phyloP scores from a whole-genome alignment of 805 yeast species.

The Ogataea corticis region DNA sequence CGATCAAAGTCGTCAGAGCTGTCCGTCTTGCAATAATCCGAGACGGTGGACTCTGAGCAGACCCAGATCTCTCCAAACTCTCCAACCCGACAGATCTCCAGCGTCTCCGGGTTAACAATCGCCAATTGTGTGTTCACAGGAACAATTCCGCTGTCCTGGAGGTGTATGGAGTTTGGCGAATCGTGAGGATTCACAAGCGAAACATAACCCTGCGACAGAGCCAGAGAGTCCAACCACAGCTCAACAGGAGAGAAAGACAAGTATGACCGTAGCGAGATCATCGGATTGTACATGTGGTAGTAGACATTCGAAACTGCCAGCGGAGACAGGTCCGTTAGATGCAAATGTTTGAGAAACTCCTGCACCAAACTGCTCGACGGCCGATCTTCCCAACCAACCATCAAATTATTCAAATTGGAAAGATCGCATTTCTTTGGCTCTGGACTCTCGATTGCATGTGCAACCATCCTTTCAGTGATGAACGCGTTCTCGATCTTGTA shows the following conservation, averaged over 20 bases:
- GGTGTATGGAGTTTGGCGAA: slow-evolving; percentile 64
- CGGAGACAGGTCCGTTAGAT: slow-evolving; percentile 61
- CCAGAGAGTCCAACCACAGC: slow-evolving; percentile 81
- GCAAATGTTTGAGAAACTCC: slow-evolving; percentile 60
- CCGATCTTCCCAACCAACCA: slow-evolving; percentile 77
- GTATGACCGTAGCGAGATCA: slow-evolving; percentile 82
- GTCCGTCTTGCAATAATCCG: slow-evolving; percentile 43
- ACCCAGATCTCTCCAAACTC: slow-evolving; percentile 99
- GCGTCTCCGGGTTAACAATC: slow-evolving; percentile 92
- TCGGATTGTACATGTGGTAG: slow-evolving; percentile 77
- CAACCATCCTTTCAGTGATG: slow-evolving; percentile 80
- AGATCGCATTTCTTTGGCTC: slow-evolving; percentile 60
- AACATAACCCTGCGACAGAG: slow-evolving; percentile 86
- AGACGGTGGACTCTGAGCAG: slow-evolving; percentile 79
- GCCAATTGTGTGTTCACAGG: slow-evolving; percentile 93
- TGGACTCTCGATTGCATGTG: slow-evolving; percentile 57
- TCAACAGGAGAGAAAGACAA: slow-evolving; percentile 87
- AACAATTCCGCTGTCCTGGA: slow-evolving; percentile 95
- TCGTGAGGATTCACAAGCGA: slow-evolving; percentile 75
- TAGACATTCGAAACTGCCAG: slow-evolving; percentile 77
- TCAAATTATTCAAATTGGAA: slow-evolving; percentile 70
- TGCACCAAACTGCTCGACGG: slow-evolving; percentile 64
- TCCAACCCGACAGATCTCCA: slow-evolving; percentile 74
- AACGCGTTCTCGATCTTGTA: slow-evolving; percentile 83
- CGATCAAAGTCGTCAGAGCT: slow-evolving; percentile 39